Conservation (phyloP, 371 early-diverging fungal genomes). For the Rhizopus delemar region DNA sequence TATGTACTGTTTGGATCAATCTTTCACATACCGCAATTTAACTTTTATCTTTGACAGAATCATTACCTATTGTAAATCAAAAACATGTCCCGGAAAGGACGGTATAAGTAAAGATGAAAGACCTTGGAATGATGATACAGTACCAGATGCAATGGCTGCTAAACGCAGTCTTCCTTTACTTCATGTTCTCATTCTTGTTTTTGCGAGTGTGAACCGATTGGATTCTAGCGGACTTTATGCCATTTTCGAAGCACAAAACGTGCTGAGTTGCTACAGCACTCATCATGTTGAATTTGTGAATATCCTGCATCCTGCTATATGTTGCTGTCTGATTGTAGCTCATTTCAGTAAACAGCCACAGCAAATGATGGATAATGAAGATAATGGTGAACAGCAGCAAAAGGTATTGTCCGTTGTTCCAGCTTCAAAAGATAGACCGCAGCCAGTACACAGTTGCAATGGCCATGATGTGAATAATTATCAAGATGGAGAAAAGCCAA, state of each 20-base stretch:
- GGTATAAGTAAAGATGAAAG: slow-evolving; percentile 38
- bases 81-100: slow-evolving; percentile 29
- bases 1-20: slow-evolving; percentile 63
- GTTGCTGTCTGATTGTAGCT: slow-evolving; percentile 39
- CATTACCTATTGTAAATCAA: slow-evolving; percentile 37
- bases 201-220: slow-evolving; percentile 59
- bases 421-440: slow-evolving; percentile 37
- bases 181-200: slow-evolving; percentile 66
- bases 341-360: slow-evolving; percentile 46
- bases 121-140: slow-evolving; percentile 51
- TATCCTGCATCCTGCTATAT: slow-evolving; percentile 38
- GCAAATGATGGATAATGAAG: not conserved
- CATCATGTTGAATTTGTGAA: slow-evolving; percentile 53
- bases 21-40: slow-evolving; percentile 71
- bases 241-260: slow-evolving; percentile 56
- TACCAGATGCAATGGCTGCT: slow-evolving; percentile 22
- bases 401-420: slow-evolving; percentile 51
- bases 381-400: not conserved
- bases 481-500: too few species aligned
- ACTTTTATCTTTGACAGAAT: slow-evolving; percentile 50
- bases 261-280: slow-evolving; percentile 56
- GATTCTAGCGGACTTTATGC: slow-evolving; percentile 69
- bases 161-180: slow-evolving; percentile 44
- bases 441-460: not conserved
- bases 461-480: too few species aligned